phyloP scores from a whole-genome alignment of 2,329 filamentous ascomycete species.

The Cytospora chrysosperma region DNA sequence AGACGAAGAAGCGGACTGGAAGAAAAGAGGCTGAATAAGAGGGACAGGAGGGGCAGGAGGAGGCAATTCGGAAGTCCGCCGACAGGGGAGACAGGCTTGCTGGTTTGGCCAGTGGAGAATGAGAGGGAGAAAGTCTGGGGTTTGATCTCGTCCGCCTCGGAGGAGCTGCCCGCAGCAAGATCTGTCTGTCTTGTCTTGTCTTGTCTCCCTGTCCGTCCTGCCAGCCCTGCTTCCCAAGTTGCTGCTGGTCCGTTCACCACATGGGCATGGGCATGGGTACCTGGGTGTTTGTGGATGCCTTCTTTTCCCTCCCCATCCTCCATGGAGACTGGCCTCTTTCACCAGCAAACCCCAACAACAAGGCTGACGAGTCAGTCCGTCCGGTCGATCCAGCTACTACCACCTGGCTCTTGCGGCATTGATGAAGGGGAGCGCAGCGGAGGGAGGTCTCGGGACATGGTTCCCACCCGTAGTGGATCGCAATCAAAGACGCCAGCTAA shows the following conservation, averaged over 20 bases:
- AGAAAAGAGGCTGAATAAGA: neutral
- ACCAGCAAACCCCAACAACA: too few species aligned
- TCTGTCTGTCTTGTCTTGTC: neutral
- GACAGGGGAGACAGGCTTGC: conserved; percentile 8
- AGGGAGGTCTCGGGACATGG: neutral
- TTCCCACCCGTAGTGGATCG: neutral
- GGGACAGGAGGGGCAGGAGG: neutral
- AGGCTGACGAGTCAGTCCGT: neutral
- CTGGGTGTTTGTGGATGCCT: too few species aligned
- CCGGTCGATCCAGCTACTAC: neutral
- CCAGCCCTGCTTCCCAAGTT: neutral
- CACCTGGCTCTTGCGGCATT: neutral
- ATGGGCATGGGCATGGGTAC: neutral
- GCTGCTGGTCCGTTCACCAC: neutral
- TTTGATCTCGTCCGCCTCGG: conserved; percentile 3
- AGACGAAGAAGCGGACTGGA: too few species aligned
- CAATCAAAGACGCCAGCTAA: neutral
- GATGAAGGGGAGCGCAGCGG: neutral
- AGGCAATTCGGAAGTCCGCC: conserved; percentile 13
- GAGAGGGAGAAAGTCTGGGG: too few species aligned
- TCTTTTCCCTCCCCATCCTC: too few species aligned
- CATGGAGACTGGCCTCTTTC: neutral
- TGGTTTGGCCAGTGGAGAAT: neutral
- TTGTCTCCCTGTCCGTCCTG: neutral
- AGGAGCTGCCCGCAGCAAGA: neutral